phyloP scores from a whole-genome alignment of 1,139 yeast species.

The Pneumocystis jirovecii region DNA sequence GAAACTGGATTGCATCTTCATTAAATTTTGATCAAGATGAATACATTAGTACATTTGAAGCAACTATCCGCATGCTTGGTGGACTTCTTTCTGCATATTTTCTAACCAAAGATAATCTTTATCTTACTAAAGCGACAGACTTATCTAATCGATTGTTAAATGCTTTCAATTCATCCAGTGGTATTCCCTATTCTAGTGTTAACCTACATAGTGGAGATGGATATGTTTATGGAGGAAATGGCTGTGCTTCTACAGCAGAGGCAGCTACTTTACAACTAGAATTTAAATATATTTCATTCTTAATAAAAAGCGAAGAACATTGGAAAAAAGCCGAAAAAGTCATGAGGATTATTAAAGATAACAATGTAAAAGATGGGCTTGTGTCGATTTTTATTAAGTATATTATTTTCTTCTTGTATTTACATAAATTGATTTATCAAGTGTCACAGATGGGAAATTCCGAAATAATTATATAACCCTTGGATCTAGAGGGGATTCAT shows the following conservation, averaged over 20 bases:
- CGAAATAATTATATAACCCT: constrained; percentile 54
- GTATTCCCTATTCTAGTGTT: constrained; percentile 19
- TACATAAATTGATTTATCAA: constrained; percentile 46
- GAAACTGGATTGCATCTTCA: constrained; percentile 55
- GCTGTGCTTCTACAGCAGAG: constrained; percentile 77
- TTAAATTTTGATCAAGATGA: constrained; percentile 50
- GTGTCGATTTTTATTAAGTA: constrained; percentile 26
- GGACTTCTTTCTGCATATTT: constrained; percentile 76
- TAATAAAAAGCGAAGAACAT: constrained; percentile 64
- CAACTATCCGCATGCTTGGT: constrained; percentile 87
- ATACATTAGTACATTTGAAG: constrained; percentile 74
- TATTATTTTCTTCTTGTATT: constrained; percentile 61
- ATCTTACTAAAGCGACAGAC: constrained; percentile 63
- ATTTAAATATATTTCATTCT: constrained; percentile 62
- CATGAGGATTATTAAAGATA: constrained; percentile 44
- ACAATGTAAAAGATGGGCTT: constrained; percentile 53
- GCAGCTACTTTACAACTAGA: constrained; percentile 80
- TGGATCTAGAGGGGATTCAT: constrained; percentile 90
- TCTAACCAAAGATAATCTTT: constrained; percentile 52
- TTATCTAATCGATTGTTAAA: constrained; percentile 36
- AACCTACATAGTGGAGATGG: constrained; percentile 41
- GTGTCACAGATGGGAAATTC: constrained; percentile 56
- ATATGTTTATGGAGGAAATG: constrained; percentile 44
- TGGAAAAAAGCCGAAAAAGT: constrained; percentile 69
- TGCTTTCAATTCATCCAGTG: constrained; percentile 18